These are phyloP conservation scores for Fonsecaea multimorphosa DNA, from an alignment of 2,329 filamentous ascomycete species.

Conservation along the genomic window DNA sequence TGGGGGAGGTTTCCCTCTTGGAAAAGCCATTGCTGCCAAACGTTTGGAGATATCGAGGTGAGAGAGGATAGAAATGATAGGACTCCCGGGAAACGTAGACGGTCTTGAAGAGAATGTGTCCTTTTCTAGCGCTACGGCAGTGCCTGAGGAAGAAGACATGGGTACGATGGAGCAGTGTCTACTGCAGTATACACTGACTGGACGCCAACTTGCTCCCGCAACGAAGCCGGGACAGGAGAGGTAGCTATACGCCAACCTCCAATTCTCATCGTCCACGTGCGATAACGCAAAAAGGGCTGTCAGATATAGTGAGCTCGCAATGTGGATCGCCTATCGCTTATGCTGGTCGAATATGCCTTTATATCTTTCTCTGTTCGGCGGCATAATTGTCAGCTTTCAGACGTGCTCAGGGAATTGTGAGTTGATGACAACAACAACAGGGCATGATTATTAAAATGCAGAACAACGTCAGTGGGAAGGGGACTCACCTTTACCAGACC, in stretches of 20 bases:
- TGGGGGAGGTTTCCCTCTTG: no score
- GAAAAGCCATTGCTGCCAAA: no score
- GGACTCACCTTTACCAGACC: constrained; percentile 71
- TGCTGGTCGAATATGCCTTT: not conserved
- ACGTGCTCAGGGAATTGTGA: not conserved
- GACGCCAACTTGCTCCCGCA: no score
- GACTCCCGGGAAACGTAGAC: no score
- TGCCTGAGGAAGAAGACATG: not conserved
- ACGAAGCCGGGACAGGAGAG: no score
- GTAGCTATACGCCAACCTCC: not conserved
- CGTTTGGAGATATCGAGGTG: no score
- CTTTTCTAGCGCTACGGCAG: no score
- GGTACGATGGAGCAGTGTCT: not conserved
- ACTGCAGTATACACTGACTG: no score
- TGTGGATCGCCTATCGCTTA: not conserved
- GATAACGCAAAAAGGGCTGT: not conserved
- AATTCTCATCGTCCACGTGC: not conserved
- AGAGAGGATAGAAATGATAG: no score
- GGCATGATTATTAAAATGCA: not conserved
- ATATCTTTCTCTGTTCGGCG: constrained; percentile 19
- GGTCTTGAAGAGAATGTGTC: no score
- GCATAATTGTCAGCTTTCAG: constrained; percentile 6
- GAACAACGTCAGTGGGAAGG: not conserved
- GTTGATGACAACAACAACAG: not conserved
- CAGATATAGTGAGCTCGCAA: not conserved